phyloP scores from a whole-genome alignment of 106 monocot species.

The Dendrobium chrysotoxum region DNA sequence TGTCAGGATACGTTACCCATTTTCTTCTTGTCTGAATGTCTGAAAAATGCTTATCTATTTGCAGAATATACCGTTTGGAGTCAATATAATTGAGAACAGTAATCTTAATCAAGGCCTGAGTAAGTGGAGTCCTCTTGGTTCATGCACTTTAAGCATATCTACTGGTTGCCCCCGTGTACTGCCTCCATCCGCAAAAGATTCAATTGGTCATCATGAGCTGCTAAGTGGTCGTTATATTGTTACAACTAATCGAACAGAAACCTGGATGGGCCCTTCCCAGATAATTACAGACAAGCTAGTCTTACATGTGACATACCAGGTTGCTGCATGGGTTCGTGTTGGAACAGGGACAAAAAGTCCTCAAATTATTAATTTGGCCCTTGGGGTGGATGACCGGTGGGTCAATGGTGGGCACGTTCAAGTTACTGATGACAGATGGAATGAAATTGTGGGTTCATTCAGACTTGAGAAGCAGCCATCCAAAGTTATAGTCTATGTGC shows the following conservation, averaged over 20 bases:
- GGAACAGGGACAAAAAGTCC: slow-evolving; percentile 19
- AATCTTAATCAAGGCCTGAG: slow-evolving; percentile 34
- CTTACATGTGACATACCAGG: slow-evolving; percentile 36
- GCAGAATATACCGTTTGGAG: slow-evolving; percentile 39
- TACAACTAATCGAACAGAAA: slow-evolving; percentile 31
- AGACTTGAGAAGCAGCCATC: slow-evolving; percentile 72
- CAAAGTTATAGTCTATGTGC: slow-evolving; percentile 73
- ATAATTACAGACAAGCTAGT: slow-evolving; percentile 32
- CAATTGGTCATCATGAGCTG: slow-evolving; percentile 25
- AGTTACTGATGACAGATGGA: slow-evolving; percentile 49
- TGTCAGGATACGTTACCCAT: background rate
- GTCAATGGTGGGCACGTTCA: slow-evolving; percentile 51
- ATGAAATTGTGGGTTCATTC: slow-evolving; percentile 78
- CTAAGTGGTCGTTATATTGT: slow-evolving; percentile 42
- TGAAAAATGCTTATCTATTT: slow-evolving; percentile 6
- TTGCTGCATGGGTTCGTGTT: slow-evolving; percentile 57
- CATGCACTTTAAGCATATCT: slow-evolving; percentile 31
- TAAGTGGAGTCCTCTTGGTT: slow-evolving; percentile 42
- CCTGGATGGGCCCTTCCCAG: slow-evolving; percentile 62
- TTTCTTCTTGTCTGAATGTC: background rate
- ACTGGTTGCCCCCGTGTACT: slow-evolving; percentile 34
- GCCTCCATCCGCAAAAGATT: slow-evolving; percentile 34
- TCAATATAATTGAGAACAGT: slow-evolving; percentile 55
- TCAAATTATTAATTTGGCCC: slow-evolving; percentile 43
- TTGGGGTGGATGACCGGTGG: slow-evolving; percentile 39